These are phyloP conservation scores for Hondaea fermentalgiana DNA, from an alignment of 108 stramenopile species.

Conservation along the genomic window DNA sequence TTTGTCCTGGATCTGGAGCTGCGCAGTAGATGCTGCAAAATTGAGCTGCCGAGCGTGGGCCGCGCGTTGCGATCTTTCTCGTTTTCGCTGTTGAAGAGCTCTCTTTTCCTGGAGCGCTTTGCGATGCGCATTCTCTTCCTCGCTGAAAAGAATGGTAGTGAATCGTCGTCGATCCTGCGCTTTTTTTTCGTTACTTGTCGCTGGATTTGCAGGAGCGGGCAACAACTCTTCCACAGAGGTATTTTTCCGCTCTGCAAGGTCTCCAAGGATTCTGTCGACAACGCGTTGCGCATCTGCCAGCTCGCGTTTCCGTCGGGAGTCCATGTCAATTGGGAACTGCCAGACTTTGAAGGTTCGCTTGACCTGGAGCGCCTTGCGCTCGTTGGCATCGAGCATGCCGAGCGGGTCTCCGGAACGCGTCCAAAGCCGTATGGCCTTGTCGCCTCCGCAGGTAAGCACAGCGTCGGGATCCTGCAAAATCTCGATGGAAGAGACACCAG, in stretches of 20 bases:
- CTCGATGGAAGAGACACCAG: not conserved
- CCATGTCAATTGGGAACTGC: conserved; percentile 8
- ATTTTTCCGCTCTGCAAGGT: not conserved
- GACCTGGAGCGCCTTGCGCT: not conserved
- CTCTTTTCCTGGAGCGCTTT: not conserved
- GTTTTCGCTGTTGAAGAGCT: not conserved
- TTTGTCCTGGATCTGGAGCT: not conserved
- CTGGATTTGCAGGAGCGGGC: too few relatives aligned
- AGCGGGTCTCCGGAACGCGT: not conserved
- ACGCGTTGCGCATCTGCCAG: not conserved
- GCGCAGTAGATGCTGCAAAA: not conserved
- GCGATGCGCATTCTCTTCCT: not conserved
- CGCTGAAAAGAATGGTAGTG: not conserved
- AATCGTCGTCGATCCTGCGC: not conserved
- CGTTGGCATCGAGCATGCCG: not conserved
- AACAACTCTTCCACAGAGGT: too few relatives aligned
- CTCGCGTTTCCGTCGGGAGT: not conserved
- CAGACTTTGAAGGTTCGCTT: not conserved
- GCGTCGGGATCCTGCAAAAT: not conserved
- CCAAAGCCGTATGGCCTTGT: not conserved
- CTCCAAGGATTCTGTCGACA: not conserved
- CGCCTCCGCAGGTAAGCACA: not conserved
- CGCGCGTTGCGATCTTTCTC: not conserved
- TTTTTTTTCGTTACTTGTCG: not conserved
- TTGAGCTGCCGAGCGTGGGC: not conserved